Percentiles rank a stretch among this genome's conserved stretches.
Evolutionary conservation across 75 land plant species (phyloP).

Genomic region (Cupressus sempervirens): DNA sequence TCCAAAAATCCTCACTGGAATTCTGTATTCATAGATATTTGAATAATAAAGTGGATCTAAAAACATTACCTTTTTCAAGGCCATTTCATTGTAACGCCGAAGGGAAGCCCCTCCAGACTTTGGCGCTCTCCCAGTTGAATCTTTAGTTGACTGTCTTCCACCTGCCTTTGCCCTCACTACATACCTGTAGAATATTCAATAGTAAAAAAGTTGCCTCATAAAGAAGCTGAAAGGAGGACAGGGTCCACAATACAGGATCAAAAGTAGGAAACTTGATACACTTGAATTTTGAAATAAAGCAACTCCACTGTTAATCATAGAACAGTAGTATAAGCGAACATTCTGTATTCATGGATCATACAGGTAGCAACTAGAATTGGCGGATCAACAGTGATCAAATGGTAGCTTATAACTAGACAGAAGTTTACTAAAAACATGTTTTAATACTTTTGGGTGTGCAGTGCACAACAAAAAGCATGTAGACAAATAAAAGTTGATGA

Average conservation of each 20-base stretch:
- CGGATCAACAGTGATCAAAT: background rate
- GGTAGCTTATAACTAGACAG: background rate
- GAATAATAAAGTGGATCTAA: background rate
- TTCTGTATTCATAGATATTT: background rate
- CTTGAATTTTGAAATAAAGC: background rate
- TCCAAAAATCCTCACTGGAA: background rate
- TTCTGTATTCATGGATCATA: background rate
- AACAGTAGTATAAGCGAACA: background rate
- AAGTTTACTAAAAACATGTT: background rate
- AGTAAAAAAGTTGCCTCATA: background rate
- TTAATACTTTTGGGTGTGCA: background rate
- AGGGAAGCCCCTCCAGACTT: conserved; percentile 95
- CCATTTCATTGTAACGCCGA: conserved; percentile 90
- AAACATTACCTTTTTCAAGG: conserved; percentile 71
- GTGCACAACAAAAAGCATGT: background rate
- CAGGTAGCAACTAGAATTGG: background rate
- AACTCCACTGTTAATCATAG: background rate
- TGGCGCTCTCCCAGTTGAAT: conserved; percentile 80
- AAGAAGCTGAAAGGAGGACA: background rate
- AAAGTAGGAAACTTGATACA: background rate
- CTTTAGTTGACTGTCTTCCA: conserved; percentile 85
- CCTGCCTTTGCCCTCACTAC: conserved; percentile 99
- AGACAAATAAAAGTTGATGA: background rate
- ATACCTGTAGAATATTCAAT: conserved; percentile 54
- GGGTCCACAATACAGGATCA: background rate